Base-by-base conservation (phyloP, 345 rosid species). In the Camelina neglecta region DNA sequence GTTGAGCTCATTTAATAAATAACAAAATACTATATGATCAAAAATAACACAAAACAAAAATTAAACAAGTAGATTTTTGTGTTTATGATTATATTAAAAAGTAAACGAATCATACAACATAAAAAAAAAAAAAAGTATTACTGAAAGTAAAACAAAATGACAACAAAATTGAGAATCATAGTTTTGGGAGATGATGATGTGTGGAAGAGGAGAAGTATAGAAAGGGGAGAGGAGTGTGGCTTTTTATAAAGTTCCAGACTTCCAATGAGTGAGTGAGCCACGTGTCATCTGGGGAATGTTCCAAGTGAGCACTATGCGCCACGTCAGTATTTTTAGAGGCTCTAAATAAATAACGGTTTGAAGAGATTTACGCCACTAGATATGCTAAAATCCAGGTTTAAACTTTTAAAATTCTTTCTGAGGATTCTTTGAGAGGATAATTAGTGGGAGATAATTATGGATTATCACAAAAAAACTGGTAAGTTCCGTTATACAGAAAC, bases 361-460 rank as follows among this genome's bases (percentile, higher is more conserved):
- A 45, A 68, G 75, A 35, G 9, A 45, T 70, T 1, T 56, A 38
- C 75, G 71, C 80, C 75, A 77, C 72, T 70, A 77, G 65, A 54
- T 69, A 29, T 76, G 58, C 79, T 69, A 42, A 69, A 75, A 31
- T 53, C 63, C 31, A 68, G 74, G 31, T 51, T 61, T 20, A 4
- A 51, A 53, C 23, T 20, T 41, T 35, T 9, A 54, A 2, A n/a
- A 20, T 11, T 68, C 59, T 29, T 26, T 26, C 0, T 26, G 2
- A 31, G 65, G 50, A 56, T 55, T 3, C 12, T 15, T 39, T 38
- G 1, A 51, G 31, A 29, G 31, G 72, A 57, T 66, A 58, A 60
- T 66, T 31, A 59, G 3, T 29, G 24, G 78, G 31, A 75, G 80
- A 69, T n/a, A 62, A 3, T 44, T 26, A 48, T 63, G 80, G 80